Base-by-base conservation (phyloP, 1,284 basidiomycete species). In the Trichosporon sp. region DNA sequence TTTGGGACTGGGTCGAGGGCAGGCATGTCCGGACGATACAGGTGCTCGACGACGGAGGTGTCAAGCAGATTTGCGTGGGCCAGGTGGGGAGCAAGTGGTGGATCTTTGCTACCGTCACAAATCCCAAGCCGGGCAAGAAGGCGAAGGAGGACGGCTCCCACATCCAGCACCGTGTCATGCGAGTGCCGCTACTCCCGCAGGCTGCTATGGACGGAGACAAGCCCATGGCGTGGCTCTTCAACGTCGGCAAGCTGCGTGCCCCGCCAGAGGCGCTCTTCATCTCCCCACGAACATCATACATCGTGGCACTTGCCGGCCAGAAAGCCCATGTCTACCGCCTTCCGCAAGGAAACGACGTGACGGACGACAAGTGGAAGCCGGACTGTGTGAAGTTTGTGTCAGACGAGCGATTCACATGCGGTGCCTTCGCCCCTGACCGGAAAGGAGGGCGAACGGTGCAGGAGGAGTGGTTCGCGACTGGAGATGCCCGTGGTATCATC, bases 1-100 rank as follows among this genome's bases (percentile, higher is more conserved):
- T 95, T 11, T 98, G 95, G 95, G 93, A 98, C 81, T 95, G 91
- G 77, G 82, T 95, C 59, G 94, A 97, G 68, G 94, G 89, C 1
- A 83, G 85, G 3, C 81, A 96, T 14, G 82, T 97, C 62, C 87
- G 88, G 68, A 89, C 88, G 1, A 85, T 95, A 63, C 73, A 91
- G 49, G 84, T 65, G 13, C 68, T 84, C 46, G 85, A 89, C 64
- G 86, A 91, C 5, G 88, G 96, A 69, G 84, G 87, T 62, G 68
- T 78, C n/a, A 54, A 67, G 21, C 73, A 76, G 36, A 65, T 76
- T 37, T 71, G 73, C 34, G 62, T 74, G 27, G 74, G 74, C 19
- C 64, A 74, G 58, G 70, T 76, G 6, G 67, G 54, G 3, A 72
- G 70, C 32, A 74, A 71, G 57, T 76, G 73, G 72, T 73, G 68